Evolutionary conservation across 139 green algal species (phyloP).

Genomic region (Picochlorum sp.): DNA sequence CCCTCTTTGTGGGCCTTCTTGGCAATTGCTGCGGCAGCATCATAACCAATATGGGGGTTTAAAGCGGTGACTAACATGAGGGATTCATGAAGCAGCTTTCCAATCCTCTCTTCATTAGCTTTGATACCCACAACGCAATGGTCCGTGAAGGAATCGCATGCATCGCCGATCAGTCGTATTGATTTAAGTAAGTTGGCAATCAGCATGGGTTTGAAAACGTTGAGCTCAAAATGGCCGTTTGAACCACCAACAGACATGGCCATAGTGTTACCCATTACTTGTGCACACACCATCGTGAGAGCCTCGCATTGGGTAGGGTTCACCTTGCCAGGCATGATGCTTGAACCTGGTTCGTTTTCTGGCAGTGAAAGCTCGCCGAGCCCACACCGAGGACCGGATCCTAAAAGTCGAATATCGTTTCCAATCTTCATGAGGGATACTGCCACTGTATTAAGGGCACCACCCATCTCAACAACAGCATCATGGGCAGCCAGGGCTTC

Average conservation of each 20-base stretch:
- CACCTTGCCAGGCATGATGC: constrained; percentile 97
- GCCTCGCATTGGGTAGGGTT: constrained; percentile 98
- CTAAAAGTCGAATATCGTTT: constrained; percentile 73
- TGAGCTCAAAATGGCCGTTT: constrained; percentile 90
- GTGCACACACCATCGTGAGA: constrained; percentile 84
- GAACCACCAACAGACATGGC: constrained; percentile 63
- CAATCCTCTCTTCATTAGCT: constrained; percentile 69
- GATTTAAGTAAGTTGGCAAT: constrained; percentile 47
- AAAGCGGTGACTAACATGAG: constrained; percentile 97
- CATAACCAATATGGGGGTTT: constrained; percentile 86
- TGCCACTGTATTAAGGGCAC: constrained; percentile 83
- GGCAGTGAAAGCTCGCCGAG: constrained; percentile 89
- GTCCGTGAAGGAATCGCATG: constrained; percentile 58
- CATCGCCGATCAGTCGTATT: constrained; percentile 66
- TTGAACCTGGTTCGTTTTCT: constrained; percentile 91
- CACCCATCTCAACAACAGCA: constrained; percentile 67
- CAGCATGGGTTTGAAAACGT: constrained; percentile 92
- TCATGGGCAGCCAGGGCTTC: constrained; percentile 92
- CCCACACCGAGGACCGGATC: constrained; percentile 68
- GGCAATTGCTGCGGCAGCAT: constrained; percentile 83
- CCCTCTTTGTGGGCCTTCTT: constrained; percentile 95
- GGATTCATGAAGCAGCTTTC: constrained; percentile 68
- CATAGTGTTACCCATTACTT: constrained; percentile 91
- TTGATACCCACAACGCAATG: constrained; percentile 57
- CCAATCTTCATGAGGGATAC: constrained; percentile 88